Conservation (phyloP, 2,329 filamentous ascomycete genomes). For the Metarhizium brunneum region DNA sequence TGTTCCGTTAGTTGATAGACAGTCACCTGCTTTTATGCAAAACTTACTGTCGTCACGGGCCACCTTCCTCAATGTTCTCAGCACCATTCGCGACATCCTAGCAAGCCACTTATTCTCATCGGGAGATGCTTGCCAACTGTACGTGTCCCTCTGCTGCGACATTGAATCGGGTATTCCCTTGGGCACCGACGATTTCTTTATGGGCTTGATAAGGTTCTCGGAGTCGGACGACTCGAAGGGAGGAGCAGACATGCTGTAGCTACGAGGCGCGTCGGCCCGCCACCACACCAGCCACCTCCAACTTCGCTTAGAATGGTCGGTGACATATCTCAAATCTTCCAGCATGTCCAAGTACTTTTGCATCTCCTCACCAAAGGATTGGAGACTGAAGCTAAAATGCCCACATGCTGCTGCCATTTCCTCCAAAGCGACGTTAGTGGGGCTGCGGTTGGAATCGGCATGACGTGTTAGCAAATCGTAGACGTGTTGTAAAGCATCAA, state of each 20-base stretch:
- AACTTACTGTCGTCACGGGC: conserved; percentile 38
- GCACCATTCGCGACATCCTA: conserved; percentile 28
- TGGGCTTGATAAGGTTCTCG: conserved; percentile 25
- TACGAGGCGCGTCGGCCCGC: conserved; percentile 20
- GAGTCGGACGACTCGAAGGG: conserved; percentile 21
- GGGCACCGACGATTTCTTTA: conserved; percentile 39
- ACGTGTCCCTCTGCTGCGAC: conserved; percentile 34
- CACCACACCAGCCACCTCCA: conserved; percentile 81
- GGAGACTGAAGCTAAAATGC: conserved; percentile 80
- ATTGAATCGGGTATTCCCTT: conserved; percentile 40
- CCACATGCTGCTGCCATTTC: conserved; percentile 89
- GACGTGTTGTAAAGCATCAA: conserved; percentile 61
- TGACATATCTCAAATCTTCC: conserved; percentile 67
- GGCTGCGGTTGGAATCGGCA: conserved; percentile 49
- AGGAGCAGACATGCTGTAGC: conserved; percentile 8
- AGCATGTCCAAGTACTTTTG: conserved; percentile 67
- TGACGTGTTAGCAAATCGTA: conserved; percentile 65
- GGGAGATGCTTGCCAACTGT: conserved; percentile 38
- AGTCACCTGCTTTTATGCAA: too few species aligned
- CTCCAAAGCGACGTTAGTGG: conserved; percentile 77
- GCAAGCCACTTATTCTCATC: conserved; percentile 30
- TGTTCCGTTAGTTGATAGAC: conserved; percentile 1
- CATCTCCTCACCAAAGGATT: conserved; percentile 82
- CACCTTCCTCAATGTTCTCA: conserved; percentile 33
- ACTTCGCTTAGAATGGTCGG: conserved; percentile 48